Evolutionary conservation across 2,329 filamentous ascomycete genomes (phyloP).

Genomic region (Fusarium sp.): DNA sequence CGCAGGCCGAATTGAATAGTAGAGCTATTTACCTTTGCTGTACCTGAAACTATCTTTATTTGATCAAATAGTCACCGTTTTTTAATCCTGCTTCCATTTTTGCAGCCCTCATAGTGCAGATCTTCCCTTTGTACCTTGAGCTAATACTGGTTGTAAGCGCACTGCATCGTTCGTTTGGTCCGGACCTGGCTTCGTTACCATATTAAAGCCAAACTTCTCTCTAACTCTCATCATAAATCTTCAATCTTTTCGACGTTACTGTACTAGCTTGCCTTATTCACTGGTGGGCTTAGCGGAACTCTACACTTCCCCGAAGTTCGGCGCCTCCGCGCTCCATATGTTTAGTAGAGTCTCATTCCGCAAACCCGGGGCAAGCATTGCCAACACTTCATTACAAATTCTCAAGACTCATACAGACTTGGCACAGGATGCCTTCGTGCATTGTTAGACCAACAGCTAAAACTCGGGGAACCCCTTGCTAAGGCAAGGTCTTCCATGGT

Average conservation of each 20-base stretch:
- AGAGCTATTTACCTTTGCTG: background rate
- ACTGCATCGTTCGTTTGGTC: slow-evolving; percentile 1
- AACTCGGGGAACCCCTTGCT: too few species aligned
- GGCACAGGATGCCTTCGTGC: background rate
- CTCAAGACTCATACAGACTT: background rate
- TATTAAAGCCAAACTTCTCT: background rate
- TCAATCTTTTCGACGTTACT: background rate
- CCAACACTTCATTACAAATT: slow-evolving; percentile 26
- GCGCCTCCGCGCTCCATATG: slow-evolving; percentile 29
- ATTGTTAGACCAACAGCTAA: too few species aligned
- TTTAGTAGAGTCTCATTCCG: background rate
- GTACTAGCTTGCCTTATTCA: background rate
- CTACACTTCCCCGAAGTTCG: slow-evolving; percentile 22
- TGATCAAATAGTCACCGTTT: background rate
- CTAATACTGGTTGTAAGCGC: background rate
- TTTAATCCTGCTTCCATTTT: background rate
- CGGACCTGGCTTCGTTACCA: slow-evolving; percentile 9
- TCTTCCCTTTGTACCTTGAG: slow-evolving; percentile 27
- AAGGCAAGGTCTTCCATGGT: too few species aligned
- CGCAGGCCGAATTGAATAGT: background rate
- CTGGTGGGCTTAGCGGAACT: background rate
- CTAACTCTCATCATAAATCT: background rate
- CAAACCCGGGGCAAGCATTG: background rate
- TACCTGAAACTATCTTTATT: slow-evolving; percentile 1
- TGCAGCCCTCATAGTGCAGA: background rate